These are phyloP conservation scores for Flaveria trinervia DNA, from an alignment of 129 eudicot species.

Conservation along the genomic window DNA sequence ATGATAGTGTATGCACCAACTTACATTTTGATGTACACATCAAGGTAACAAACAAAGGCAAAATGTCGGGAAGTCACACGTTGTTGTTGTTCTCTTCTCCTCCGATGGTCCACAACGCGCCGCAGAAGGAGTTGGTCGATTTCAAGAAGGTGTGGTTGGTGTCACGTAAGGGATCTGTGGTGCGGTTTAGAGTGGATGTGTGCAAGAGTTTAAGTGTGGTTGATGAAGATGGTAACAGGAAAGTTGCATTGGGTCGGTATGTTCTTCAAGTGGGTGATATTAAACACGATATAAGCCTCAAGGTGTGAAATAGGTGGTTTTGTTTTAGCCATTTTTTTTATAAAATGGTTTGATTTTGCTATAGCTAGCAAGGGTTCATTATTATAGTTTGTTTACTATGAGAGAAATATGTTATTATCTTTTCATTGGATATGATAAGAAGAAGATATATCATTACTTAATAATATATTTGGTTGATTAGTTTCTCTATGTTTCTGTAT, in stretches of 20 bases:
- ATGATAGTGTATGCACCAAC: constrained; percentile 23
- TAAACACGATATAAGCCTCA: constrained; percentile 15
- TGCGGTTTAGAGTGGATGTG: constrained; percentile 30
- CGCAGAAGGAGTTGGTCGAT: constrained; percentile 31
- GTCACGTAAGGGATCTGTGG: not conserved
- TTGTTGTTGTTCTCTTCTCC: constrained; percentile 41
- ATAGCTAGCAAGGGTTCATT: constrained; percentile 8
- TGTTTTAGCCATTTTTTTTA: constrained; percentile 9
- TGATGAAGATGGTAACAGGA: constrained; percentile 34
- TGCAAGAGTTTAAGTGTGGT: constrained; percentile 35
- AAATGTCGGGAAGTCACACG: constrained; percentile 36
- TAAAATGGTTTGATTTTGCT: constrained; percentile 7
- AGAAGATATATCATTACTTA: not conserved
- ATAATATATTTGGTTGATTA: not conserved
- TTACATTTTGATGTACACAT: constrained; percentile 28
- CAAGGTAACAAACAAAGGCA: constrained; percentile 37
- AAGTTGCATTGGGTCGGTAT: constrained; percentile 28
- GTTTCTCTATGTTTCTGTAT: not conserved
- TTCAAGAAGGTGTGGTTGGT: constrained; percentile 36
- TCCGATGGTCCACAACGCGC: constrained; percentile 26
- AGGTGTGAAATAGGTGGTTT: constrained; percentile 17
- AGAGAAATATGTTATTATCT: not conserved
- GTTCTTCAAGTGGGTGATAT: constrained; percentile 33
- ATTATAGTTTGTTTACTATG: constrained; percentile 21
- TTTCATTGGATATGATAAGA: not conserved